Percentiles rank a stretch among this genome's conserved stretches.
phyloP scores from a whole-genome alignment of 1,139 yeast species.

The Scheffersomyces cryptocercus region DNA sequence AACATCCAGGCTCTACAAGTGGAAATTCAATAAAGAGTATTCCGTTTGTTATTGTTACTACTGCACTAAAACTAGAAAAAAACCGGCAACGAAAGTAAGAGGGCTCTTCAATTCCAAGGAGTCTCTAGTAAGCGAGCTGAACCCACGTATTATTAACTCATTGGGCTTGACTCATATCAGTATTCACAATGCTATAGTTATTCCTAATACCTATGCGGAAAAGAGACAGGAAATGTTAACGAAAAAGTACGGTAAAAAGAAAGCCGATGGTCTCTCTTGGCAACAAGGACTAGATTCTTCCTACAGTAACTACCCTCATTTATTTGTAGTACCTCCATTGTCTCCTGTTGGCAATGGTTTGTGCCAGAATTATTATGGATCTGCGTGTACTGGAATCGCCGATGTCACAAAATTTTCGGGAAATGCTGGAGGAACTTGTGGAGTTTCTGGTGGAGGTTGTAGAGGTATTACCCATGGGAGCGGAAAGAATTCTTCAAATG shows the following conservation, averaged over 20 bases:
- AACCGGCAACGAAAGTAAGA: too few relatives aligned
- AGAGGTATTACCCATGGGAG: too few relatives aligned
- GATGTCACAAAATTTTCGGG: too few relatives aligned
- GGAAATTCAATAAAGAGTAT: slow-evolving; percentile 21
- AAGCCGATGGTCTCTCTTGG: slow-evolving; percentile 8
- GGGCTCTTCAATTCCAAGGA: slow-evolving; percentile 3
- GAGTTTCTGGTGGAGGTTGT: too few relatives aligned
- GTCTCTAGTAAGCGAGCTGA: too few relatives aligned
- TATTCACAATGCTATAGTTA: slow-evolving; percentile 16
- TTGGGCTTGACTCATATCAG: slow-evolving; percentile 19
- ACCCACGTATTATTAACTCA: too few relatives aligned
- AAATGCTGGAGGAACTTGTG: too few relatives aligned
- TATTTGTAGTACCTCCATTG: slow-evolving; percentile 12
- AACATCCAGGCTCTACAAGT: slow-evolving; percentile 21
- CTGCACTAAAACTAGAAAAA: too few relatives aligned
- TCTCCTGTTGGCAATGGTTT: slow-evolving; percentile 6
- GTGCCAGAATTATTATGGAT: slow-evolving; percentile 8
- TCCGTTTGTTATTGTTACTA: slow-evolving; percentile 19
- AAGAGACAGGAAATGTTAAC: neutral
- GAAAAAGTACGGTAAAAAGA: neutral
- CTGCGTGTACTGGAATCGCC: neutral
- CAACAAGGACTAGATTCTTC: neutral
- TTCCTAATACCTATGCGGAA: slow-evolving; percentile 5
- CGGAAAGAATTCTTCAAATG: too few relatives aligned
- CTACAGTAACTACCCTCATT: slow-evolving; percentile 4